Evolutionary conservation across 2,329 filamentous ascomycete genomes (phyloP).

Genomic region (Davidsoniella virescens): DNA sequence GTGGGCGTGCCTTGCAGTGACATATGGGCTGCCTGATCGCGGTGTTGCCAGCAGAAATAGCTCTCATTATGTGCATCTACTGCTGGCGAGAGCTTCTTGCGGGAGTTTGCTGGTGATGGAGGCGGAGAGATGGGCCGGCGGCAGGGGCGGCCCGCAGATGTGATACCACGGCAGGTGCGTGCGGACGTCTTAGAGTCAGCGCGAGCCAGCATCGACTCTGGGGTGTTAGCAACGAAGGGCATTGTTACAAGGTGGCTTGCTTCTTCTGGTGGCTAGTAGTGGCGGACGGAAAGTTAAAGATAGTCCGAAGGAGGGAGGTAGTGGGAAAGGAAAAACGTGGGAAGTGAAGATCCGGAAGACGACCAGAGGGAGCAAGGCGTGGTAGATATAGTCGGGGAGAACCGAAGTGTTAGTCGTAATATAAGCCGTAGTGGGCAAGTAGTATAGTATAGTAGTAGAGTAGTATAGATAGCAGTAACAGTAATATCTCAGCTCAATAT

Average conservation of each 20-base stretch:
- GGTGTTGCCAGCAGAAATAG: slow-evolving; percentile 93
- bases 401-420: too few species aligned
- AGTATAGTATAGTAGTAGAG: too few species aligned
- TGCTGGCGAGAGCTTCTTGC: slow-evolving; percentile 6
- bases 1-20: slow-evolving; percentile 33
- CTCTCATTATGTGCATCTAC: slow-evolving; percentile 31
- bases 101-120: slow-evolving; percentile 15
- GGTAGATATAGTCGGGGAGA: neutral
- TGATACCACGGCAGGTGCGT: slow-evolving; percentile 79
- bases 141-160: slow-evolving; percentile 66
- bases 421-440: too few species aligned
- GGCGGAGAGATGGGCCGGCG: slow-evolving; percentile 43
- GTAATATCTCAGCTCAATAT: too few species aligned
- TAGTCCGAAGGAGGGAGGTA: neutral
- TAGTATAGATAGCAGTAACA: too few species aligned
- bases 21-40: slow-evolving; percentile 52
- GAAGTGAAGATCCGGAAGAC: neutral
- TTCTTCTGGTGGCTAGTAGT: neutral
- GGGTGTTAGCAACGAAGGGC: slow-evolving; percentile 25
- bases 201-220: slow-evolving; percentile 26
- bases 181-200: slow-evolving; percentile 72
- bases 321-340: neutral
- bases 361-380: neutral
- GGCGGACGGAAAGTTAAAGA: too few species aligned
- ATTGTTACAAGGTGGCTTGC: slow-evolving; percentile 16